Base-by-base conservation (phyloP, 371 early-diverging fungal genomes). In the Smittium culicis region DNA sequence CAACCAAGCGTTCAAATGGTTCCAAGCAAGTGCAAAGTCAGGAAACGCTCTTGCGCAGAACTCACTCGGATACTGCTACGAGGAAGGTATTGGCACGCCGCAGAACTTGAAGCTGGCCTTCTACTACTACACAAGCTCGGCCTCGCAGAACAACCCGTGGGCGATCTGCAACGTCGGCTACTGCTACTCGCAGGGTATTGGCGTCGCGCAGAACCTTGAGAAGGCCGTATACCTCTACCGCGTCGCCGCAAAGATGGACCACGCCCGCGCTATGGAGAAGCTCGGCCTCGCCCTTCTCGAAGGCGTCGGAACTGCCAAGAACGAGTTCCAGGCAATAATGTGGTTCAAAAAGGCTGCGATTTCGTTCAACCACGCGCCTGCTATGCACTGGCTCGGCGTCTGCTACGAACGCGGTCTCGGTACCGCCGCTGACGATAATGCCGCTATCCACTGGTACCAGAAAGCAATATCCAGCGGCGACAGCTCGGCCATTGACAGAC, bases 61-160 rank as follows among this genome's bases (percentile, higher is more conserved):
- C 65, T 87, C 89, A 3, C 79, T 94, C 27, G 96, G 93, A 1
- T 92, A 86, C 66, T 94, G 94, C 68, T 93, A 87, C 72, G 93
- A 92, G 70, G 81, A 87, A 35, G 96, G 94, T 16, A 72, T 87
- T 54, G 92, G 92, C 11, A 80, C 87, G 0, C 79, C 79, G 35
- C 75, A 80, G 71, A 82, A 90, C 72, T 67, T 85, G 0, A 62
- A 77, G n/a, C 75, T 81, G 69, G 94, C 94, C 1, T 85, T 92
- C 16, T 73, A 80, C 56, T 94, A 90, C 90, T 96, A 92, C 73
- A 73, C 75, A 59, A 77, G 80, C 63, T 81, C 93, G 0, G 91
- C 97, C 0, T 78, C 79, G 24, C 84, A 87, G 71, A 88, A 87
- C 61, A 90, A 91, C 77, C 82, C 87, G 31, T 89, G 89, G 83